phyloP scores from a whole-genome alignment of 768 basidiomycete genomes.

The Tricholoma furcatifolium region DNA sequence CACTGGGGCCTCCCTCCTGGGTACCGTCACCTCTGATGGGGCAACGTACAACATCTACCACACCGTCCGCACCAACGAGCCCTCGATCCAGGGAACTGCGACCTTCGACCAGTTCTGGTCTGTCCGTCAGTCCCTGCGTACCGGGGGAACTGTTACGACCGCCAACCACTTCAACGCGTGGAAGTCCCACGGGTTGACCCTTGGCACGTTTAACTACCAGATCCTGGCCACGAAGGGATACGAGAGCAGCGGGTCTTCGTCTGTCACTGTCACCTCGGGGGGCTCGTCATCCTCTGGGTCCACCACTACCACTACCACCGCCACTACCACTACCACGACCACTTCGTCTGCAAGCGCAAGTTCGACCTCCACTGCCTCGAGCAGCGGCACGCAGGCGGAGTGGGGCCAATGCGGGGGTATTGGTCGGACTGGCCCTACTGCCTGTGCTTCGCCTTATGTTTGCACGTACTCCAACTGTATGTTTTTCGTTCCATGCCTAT shows the following conservation, averaged over 20 bases:
- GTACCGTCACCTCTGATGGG: slow-evolving; percentile 40
- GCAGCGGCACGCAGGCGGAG: neutral
- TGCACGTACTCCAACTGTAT: slow-evolving; percentile 1
- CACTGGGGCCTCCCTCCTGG: slow-evolving; percentile 28
- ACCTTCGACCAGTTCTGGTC: slow-evolving; percentile 51
- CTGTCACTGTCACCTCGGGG: slow-evolving; percentile 8
- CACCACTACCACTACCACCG: neutral
- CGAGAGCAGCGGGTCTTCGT: slow-evolving; percentile 32
- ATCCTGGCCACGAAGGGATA: slow-evolving; percentile 47
- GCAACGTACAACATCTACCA: slow-evolving; percentile 40
- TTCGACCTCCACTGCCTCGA: neutral
- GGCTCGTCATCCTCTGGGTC: neutral
- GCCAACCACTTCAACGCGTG: slow-evolving; percentile 44
- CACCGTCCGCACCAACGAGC: slow-evolving; percentile 35
- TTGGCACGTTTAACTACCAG: slow-evolving; percentile 43
- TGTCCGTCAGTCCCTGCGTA: slow-evolving; percentile 34
- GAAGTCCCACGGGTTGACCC: slow-evolving; percentile 32
- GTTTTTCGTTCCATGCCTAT: neutral
- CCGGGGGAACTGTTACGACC: slow-evolving; percentile 32
- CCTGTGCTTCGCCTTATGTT: slow-evolving; percentile 1
- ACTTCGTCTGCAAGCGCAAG: neutral
- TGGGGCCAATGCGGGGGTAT: slow-evolving; percentile 2
- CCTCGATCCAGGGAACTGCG: slow-evolving; percentile 39
- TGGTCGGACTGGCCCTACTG: slow-evolving; percentile 1
- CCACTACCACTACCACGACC: neutral